Base-by-base conservation (phyloP, 2,329 filamentous ascomycete genomes). In the Penicillium sp. region DNA sequence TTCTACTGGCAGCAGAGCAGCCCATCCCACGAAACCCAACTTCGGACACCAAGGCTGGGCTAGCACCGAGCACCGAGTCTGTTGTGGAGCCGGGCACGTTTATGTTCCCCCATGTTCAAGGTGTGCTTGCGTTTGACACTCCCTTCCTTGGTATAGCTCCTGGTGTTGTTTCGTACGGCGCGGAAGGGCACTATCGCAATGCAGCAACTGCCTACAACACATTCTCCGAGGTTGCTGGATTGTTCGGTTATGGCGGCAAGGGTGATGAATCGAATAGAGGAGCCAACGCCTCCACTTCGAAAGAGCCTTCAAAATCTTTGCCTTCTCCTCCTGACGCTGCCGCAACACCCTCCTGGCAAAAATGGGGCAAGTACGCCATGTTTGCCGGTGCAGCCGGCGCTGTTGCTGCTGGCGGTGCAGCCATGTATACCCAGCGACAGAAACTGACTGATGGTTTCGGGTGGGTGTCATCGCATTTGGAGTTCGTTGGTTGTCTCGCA, bases 21-120 rank as follows among this genome's bases (percentile, higher is more conserved):
- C 79, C 82, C 61, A 73, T 79, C 43, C 69, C 71, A 38, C 59
- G 70, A 1, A 62, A 58, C 24, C 57, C 67, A 22, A 68, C 70
- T 9, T 63, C 69, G 36, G 65, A 63, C 45, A 56, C 62, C 61
- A 45, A 45, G 31, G 45, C 60, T 21, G 51, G 48, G 13, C 24
- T 48, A 36, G n/a, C 47, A 49, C 59, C 60, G 13, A 56, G 57
- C 8, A 48, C 48, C 18, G 49, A 59, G 11, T 63, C 52, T 29
- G 31, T 65, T 13, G 58, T 69, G 39, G 68, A 70, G 38, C 72
- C 66, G 3, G 65, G 62, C 16, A 66, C 66, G 11, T 85, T 96
- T 70, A 93, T 97, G 88, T 97, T 97, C 71, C 93, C 93, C 1
- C 93, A 92, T 72, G 86, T 97, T 60, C 89, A 93, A 73, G 93